phyloP scores from a whole-genome alignment of 345 rosid species.

The Eucalyptus pauciflora region DNA sequence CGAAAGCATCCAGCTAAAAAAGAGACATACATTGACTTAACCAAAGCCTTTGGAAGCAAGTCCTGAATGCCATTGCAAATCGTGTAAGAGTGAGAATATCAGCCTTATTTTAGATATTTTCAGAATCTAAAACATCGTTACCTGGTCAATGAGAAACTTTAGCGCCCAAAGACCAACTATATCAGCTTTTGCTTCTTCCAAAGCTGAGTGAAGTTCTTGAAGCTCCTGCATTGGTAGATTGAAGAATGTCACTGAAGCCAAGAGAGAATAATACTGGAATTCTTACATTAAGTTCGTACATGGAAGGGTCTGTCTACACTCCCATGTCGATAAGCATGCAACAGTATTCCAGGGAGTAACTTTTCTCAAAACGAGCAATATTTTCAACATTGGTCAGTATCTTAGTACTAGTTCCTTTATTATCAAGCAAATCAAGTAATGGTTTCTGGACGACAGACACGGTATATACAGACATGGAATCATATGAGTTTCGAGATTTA shows the following conservation, averaged over 20 bases:
- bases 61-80: constrained; percentile 5
- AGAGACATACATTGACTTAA: constrained; percentile 76
- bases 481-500: not conserved
- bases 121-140: not conserved
- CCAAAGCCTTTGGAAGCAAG: constrained; percentile 50
- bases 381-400: not conserved
- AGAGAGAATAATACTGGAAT: not conserved
- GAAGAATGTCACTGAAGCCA: not conserved
- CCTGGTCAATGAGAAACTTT: constrained; percentile 65
- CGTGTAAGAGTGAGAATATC: not conserved
- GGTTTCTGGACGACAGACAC: not conserved
- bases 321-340: not conserved
- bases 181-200: constrained; percentile 97
- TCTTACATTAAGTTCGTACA: not conserved
- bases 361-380: not conserved
- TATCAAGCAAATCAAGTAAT: not conserved
- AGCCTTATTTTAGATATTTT: not conserved
- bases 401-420: not conserved
- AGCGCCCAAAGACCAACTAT: constrained; percentile 98
- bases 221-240: constrained; percentile 47
- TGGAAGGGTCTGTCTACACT: not conserved
- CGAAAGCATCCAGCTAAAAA: constrained; percentile 92
- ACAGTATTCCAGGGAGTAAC: not conserved
- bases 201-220: constrained; percentile 77
- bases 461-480: not conserved